Percentiles rank a stretch among this genome's conserved stretches.
phyloP scores from a whole-genome alignment of 108 stramenopile species.

The Chaetoceros muelleri region DNA sequence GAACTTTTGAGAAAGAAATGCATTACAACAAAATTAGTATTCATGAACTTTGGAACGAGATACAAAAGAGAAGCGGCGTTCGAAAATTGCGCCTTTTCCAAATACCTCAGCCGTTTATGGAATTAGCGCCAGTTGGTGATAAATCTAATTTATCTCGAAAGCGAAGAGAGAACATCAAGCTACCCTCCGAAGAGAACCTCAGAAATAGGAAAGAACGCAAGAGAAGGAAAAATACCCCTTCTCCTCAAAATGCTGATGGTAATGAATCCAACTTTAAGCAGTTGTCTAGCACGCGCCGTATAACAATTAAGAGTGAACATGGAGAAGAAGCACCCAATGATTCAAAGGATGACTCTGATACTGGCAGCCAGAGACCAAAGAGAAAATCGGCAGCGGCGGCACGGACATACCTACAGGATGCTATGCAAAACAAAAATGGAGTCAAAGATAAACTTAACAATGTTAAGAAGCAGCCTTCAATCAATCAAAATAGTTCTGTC shows the following conservation, averaged over 20 bases:
- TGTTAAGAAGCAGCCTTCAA: not conserved
- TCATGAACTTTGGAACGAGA: conserved; percentile 31
- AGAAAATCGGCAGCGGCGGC: conserved; percentile 1
- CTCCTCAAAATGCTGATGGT: not conserved
- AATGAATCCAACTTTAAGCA: not conserved
- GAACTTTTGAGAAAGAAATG: conserved; percentile 19
- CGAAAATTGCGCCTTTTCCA: conserved; percentile 25
- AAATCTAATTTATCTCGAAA: conserved; percentile 18
- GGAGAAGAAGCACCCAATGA: not conserved
- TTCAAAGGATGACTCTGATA: not conserved
- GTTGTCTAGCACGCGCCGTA: not conserved
- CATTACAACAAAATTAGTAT: conserved; percentile 28
- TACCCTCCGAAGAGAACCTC: not conserved
- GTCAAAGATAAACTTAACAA: not conserved
- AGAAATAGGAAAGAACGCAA: not conserved
- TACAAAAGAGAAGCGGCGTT: conserved; percentile 33
- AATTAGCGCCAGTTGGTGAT: conserved; percentile 22
- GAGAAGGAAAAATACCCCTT: not conserved
- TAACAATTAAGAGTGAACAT: not conserved
- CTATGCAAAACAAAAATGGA: conserved; percentile 1
- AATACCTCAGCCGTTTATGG: conserved; percentile 24
- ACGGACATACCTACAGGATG: not conserved
- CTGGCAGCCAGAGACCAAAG: not conserved
- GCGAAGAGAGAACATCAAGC: conserved; percentile 2
- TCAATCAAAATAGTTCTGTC: not conserved